Base-by-base conservation (phyloP, 2,329 filamentous ascomycete genomes). In the Sporothrix schenckii region DNA sequence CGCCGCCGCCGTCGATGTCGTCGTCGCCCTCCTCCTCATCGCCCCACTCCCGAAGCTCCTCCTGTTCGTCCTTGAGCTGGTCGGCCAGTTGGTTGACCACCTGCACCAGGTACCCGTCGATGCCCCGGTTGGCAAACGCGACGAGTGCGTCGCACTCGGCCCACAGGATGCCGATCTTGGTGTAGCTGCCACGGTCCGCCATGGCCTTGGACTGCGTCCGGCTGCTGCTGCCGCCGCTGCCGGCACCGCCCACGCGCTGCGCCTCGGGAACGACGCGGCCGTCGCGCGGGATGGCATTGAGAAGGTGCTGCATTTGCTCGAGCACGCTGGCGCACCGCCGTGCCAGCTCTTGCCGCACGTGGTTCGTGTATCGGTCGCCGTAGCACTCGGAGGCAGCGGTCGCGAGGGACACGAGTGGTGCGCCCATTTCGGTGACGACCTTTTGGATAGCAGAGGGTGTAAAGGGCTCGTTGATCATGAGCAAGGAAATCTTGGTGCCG, bases 31-130 rank as follows among this genome's bases (percentile, higher is more conserved):
- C 88, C 0, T 88, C 88, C 3, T 88, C 91, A 1, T 93, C 91
- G 24, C 90, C 88, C 93, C 94, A 97, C 75, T 94, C 92, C 77
- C 93, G 92, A 74, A 97, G 79, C 80, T 97, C 94, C 73, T 92
- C 88, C 74, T 96, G 87, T 0, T 93, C 91, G 81, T 97, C 94
- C 75, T 92, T 87, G 30, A 97, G 82, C 2, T 91, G 87, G 70
- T 92, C 92, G 53, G 88, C 83, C 80, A 90, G 92, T 77, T 93
- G 85, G 74, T 92, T 88, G 1, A 90, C 90, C 77, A 91, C 93
- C 74, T 86, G 83, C 0, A 91, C 84, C 61, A 94, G 85, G 70
- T 93, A 83, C 0, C 90, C 92, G 0, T 86, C 87, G 5, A 96
- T 85, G 0, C 93, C 93, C 30, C 88, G 80, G 6, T 83, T 84